These are phyloP conservation scores for Monotropa hypopitys DNA, from an alignment of 179 eudicot genomes.

Conservation along the genomic window DNA sequence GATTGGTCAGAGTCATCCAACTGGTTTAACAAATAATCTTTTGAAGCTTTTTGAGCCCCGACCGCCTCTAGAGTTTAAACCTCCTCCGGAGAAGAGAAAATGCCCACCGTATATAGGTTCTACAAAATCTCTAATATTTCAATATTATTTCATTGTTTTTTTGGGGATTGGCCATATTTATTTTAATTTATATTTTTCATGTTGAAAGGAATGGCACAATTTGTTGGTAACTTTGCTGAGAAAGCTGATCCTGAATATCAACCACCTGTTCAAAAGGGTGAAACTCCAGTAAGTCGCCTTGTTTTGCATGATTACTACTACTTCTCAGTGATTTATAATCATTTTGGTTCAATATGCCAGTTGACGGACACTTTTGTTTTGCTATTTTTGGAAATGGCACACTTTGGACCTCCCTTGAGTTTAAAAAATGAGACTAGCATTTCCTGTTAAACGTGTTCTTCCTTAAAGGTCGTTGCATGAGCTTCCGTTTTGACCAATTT, in stretches of 20 bases:
- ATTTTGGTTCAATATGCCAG: background rate
- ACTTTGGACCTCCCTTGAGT: background rate
- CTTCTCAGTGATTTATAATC: background rate
- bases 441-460: background rate
- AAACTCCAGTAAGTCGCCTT: slow-evolving; percentile 53
- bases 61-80: slow-evolving; percentile 75
- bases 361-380: background rate
- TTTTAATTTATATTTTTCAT: background rate
- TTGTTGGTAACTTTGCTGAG: slow-evolving; percentile 64
- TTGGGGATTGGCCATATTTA: background rate
- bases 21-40: slow-evolving; percentile 70
- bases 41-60: slow-evolving; percentile 91
- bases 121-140: background rate
- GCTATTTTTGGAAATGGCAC: background rate
- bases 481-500: background rate
- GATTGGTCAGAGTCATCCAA: slow-evolving; percentile 91
- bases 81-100: slow-evolving; percentile 87
- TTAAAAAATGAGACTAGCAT: background rate
- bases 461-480: background rate
- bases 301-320: background rate
- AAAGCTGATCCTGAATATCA: slow-evolving; percentile 85
- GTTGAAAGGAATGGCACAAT: slow-evolving; percentile 74
- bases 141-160: background rate
- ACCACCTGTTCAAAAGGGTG: slow-evolving; percentile 70
- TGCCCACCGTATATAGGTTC: slow-evolving; percentile 69